Evolutionary conservation across 2,329 filamentous ascomycete genomes (phyloP).

Genomic region (Zymoseptoria passerinii): DNA sequence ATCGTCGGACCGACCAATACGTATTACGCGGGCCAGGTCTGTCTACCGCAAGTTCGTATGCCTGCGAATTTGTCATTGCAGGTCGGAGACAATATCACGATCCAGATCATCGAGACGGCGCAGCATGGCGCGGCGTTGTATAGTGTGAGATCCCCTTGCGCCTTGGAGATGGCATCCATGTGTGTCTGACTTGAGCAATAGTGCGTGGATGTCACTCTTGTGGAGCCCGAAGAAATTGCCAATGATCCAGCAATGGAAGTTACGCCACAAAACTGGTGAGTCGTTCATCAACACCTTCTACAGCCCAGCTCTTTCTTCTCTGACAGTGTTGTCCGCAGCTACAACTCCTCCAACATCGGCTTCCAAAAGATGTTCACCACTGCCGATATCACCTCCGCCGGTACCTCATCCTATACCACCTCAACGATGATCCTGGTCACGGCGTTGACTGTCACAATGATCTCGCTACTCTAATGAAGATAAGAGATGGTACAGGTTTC

Average conservation of each 20-base stretch:
- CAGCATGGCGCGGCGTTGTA: slow-evolving; percentile 76
- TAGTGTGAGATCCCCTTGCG: slow-evolving; percentile 50
- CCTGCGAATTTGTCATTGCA: slow-evolving; percentile 61
- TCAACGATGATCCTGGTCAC: neutral
- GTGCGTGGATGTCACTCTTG: slow-evolving; percentile 94
- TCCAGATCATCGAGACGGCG: slow-evolving; percentile 77
- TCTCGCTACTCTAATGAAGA: neutral
- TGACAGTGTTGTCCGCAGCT: slow-evolving; percentile 30
- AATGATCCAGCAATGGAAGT: slow-evolving; percentile 47
- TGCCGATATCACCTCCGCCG: slow-evolving; percentile 21
- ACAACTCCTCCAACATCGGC: slow-evolving; percentile 69
- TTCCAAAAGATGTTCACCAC: slow-evolving; percentile 69
- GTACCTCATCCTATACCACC: neutral
- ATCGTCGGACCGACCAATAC: slow-evolving; percentile 72
- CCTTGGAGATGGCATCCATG: neutral
- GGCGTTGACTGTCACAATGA: neutral
- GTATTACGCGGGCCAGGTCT: slow-evolving; percentile 74
- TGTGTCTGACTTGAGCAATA: slow-evolving; percentile 31
- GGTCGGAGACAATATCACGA: slow-evolving; percentile 80
- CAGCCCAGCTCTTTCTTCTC: neutral
- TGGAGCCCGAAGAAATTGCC: slow-evolving; percentile 63
- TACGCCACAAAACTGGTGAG: slow-evolving; percentile 64
- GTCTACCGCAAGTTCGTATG: slow-evolving; percentile 79
- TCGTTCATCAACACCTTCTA: neutral
- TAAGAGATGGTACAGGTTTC: neutral